Evolutionary conservation across 805 yeast species (phyloP).

Genomic region (Saccharomycopsis fibuligera): DNA sequence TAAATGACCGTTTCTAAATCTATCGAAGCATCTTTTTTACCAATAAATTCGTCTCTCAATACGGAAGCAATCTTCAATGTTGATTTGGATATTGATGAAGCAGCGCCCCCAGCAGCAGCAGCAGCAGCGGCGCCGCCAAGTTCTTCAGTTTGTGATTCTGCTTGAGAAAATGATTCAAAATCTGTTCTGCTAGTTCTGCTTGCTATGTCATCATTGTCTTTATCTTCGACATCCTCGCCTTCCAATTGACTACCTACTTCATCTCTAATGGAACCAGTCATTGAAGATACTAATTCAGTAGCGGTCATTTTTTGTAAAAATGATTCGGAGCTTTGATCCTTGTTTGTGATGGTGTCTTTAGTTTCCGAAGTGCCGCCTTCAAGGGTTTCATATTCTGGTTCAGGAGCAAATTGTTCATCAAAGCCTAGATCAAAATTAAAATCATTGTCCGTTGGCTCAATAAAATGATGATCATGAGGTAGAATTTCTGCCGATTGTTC

Average conservation of each 20-base stretch:
- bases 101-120: constrained; percentile 22
- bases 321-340: constrained; percentile 4
- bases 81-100: constrained; percentile 34
- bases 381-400: constrained; percentile 9
- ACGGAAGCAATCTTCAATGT: constrained; percentile 49
- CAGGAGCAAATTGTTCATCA: constrained; percentile 3
- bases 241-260: constrained; percentile 9
- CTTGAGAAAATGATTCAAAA: constrained; percentile 2
- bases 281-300: constrained; percentile 15
- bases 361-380: not conserved
- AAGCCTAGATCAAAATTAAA: not conserved
- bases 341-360: no score
- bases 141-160: constrained; percentile 18
- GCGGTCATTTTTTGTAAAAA: constrained; percentile 16
- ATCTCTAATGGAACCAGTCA: constrained; percentile 13
- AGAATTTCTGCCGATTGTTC: not conserved
- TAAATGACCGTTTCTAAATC: constrained; percentile 37
- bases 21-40: constrained; percentile 21
- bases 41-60: constrained; percentile 32
- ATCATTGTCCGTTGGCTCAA: not conserved
- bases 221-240: constrained; percentile 16
- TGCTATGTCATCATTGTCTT: not conserved
- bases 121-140: no score
- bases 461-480: no score
- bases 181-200: not conserved